These are phyloP conservation scores for Cenchrus fungigraminus DNA, from an alignment of 176 grass and related monocot species.

Conservation along the genomic window DNA sequence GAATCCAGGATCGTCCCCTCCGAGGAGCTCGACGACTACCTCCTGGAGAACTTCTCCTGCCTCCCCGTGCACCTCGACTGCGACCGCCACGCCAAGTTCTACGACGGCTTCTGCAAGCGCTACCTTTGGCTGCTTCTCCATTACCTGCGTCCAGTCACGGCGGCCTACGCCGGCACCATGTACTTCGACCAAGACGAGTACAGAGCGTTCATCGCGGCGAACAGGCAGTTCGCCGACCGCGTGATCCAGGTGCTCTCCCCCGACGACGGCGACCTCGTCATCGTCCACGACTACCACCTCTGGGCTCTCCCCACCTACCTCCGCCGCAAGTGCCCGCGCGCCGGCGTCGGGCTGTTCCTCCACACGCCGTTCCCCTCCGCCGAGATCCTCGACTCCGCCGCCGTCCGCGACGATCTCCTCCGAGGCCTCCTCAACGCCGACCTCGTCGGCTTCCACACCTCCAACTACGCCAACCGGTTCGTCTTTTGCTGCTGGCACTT, in stretches of 20 bases:
- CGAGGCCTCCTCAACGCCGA: constrained; percentile 52
- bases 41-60: constrained; percentile 48
- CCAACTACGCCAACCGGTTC: constrained; percentile 21
- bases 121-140: constrained; percentile 69
- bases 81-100: constrained; percentile 39
- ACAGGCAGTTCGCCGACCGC: constrained; percentile 30
- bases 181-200: neutral
- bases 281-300: constrained; percentile 64
- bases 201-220: constrained; percentile 24
- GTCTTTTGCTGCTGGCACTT: constrained; percentile 21
- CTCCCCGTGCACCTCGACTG: constrained; percentile 48
- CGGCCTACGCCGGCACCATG: neutral
- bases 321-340: constrained; percentile 33
- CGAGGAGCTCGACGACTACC: constrained; percentile 35
- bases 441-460: constrained; percentile 60
- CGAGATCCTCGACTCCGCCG: constrained; percentile 45
- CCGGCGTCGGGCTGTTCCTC: constrained; percentile 55
- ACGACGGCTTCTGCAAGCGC: constrained; percentile 26
- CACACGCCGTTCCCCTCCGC: constrained; percentile 55
- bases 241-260: constrained; percentile 18
- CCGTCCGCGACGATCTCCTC: constrained; percentile 36
- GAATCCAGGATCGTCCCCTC: neutral
- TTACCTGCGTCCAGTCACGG: constrained; percentile 37
- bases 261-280: constrained; percentile 46
- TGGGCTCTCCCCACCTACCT: constrained; percentile 50